These are phyloP conservation scores for Nissolia schottii DNA, from an alignment of 306 rosid species.

Conservation along the genomic window DNA sequence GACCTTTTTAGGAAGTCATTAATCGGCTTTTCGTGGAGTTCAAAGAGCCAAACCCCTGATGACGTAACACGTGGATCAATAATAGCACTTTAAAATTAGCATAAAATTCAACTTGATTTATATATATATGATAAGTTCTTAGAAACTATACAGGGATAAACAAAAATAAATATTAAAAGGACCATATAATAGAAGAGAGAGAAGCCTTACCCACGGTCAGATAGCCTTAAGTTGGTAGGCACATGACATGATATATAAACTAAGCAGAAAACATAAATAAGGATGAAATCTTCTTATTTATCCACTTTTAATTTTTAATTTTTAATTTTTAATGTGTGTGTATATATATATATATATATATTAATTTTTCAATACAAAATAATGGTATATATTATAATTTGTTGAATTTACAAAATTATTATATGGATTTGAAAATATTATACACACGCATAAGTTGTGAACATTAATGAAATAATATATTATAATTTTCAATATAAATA, in stretches of 20 bases:
- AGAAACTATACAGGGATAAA: not conserved
- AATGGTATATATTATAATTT: not conserved
- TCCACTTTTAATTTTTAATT: too few species aligned
- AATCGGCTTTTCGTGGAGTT: constrained; percentile 37
- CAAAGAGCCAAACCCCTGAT: constrained; percentile 16
- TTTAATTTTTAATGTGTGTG: too few species aligned
- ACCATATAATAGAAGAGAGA: constrained; percentile 9
- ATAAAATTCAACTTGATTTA: not conserved
- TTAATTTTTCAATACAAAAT: not conserved
- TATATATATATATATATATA: too few species aligned
- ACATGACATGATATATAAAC: not conserved
- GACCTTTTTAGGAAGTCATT: constrained; percentile 7
- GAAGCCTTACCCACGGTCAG: not conserved
- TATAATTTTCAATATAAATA: not conserved
- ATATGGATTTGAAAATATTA: too few species aligned
- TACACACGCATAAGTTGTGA: not conserved
- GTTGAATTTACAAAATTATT: too few species aligned
- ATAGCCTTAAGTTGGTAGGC: not conserved
- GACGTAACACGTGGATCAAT: constrained; percentile 18
- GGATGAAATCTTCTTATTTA: not conserved
- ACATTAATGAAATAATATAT: not conserved
- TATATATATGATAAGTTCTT: too few species aligned
- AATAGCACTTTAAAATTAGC: not conserved
- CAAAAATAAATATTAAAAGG: not conserved
- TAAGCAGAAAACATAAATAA: not conserved